Base-by-base conservation (phyloP, 345 rosid genomes). In the Arabidopsis arenosa region DNA sequence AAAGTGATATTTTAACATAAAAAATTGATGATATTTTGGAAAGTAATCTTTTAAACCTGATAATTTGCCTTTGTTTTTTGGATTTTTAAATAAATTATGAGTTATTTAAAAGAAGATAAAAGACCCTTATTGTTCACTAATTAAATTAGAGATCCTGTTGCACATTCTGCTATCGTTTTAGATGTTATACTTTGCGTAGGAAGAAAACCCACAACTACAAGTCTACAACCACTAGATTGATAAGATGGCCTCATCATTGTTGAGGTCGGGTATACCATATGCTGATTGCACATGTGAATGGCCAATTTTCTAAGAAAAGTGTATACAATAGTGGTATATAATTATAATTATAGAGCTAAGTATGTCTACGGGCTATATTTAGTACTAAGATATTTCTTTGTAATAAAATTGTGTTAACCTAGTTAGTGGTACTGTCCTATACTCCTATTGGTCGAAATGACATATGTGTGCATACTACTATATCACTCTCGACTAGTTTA, bases 191-290 rank as follows among this genome's bases (percentile, higher is more conserved):
- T 43, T 47, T 36, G 68, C 61, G 60, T 61, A 49, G 33, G 49
- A 72, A 48, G 51, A 72, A 37, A 49, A 36, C 21, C 52, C 23
- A 35, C 5, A 49, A 17, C 14, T 49, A 37, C 21, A 33, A 57
- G 62, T 57, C 51, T 72, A 61, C 30, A 40, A 51, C 75, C 75
- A 26, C 68, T 61, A 60, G 60, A 72, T 72, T 72, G 68, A 63
- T 26, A 37, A 72, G 60, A 70, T 37, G 14, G 28, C 75, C 41
- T 58, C 14, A 58, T 41, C 30, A 28, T 10, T n/a, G 47, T 58
- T 70, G 56, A 21, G 57, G 33, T 14, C 44, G 45, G 55, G 4
- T 57, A 69, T 56, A 28, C 7, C 55, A 69, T 43, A 30, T n/a
- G n/a, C n/a, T n/a, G n/a, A n/a, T n/a, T 43, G 32, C 35, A 40